Base-by-base conservation (phyloP, 345 rosid species). In the Zanthoxylum bungeanum region DNA sequence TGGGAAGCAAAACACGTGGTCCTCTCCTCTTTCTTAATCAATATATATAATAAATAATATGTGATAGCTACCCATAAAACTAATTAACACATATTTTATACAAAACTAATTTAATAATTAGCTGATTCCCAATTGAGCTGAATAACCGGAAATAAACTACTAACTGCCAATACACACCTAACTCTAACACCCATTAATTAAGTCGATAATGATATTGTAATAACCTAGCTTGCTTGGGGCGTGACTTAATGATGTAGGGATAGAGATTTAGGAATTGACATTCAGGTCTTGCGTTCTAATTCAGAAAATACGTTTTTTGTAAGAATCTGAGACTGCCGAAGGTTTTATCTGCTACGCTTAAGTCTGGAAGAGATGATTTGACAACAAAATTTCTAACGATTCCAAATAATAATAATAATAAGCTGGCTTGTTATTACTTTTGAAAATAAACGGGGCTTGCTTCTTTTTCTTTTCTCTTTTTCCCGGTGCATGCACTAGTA, bases 161-260 rank as follows among this genome's bases (percentile, higher is more conserved):
- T 71, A 80, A 80, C 83, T 76, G 80, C 78, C 80, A 69, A 58
- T 53, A 14, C 49, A 73, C 75, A 76, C 80, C 78, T 60, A 70
- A 60, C 70, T 47, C 42, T 28, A 47, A 10, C 61, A 53, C 42
- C 44, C 31, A 21, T 39, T 42, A 33, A 39, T 34, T 56, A 65
- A 47, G n/a, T 64, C 16, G 40, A 33, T 52, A 62, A 28, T 47
- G 31, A n/a, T 8, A 27, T 68, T 9, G 24, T 24, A 62, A 10
- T 30, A 39, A 59, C 28, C 21, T n/a, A n/a, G n/a, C n/a, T n/a
- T n/a, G n/a, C n/a, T n/a, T n/a, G n/a, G n/a, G n/a, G n/a, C n/a
- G n/a, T n/a, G n/a, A n/a, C n/a, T n/a, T n/a, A n/a, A n/a, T n/a
- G n/a, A n/a, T n/a, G n/a, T n/a, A n/a, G n/a, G n/a, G n/a, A n/a